Evolutionary conservation across 1,139 yeast species (phyloP), one percentile per base, ranked within the genome.

Genomic region (Suhomyces taliae): DNA sequence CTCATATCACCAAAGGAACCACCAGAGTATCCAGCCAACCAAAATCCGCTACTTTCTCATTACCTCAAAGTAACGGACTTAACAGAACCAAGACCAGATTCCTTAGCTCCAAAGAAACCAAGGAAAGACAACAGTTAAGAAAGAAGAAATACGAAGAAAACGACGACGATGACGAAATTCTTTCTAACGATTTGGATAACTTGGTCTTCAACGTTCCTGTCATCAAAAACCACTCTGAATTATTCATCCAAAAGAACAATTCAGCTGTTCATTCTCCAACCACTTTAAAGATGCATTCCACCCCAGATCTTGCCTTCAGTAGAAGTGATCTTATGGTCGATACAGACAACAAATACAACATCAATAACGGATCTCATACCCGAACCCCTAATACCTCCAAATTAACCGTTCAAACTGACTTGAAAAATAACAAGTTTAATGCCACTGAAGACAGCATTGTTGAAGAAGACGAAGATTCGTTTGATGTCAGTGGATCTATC

Each of bases 191-290:
- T 50, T 58, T 71, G 46, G 74, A 72, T 46, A 45, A 51, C 40
- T 60, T 73, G 40, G 71, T 74, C 7, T 75, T 74, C 53, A 76
- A 76, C 50, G 79, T 76, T 12, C 80, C 80, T 1, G 68, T 75
- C 10, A 69, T 75, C 34, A 66, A 67, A 49, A 70, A 65, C 53
- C 69, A 68, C 47, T 66, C 67, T 42, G 74, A 71, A 44, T 51
- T 73, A 35, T 74, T 66, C 50, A 52, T 64, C 41, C 48, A 43
- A 43, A 52, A 42, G 33, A 39, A 42, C 26, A 40, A 42, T 12
- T 32, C 43, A 8, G 7, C 31, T 24, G 27, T 47, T 9, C 47
- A 44, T n/a, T 35, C 46, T 14, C 50, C 50, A 3, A 40, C 41
- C 39, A 47, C 50, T 19, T 33, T 39, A 14, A 47, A 44, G 27